Evolutionary conservation across 176 grass and related monocot species (phyloP), one percentile per base, ranked within the genome.

Genomic region (Aegilops tauschii): DNA sequence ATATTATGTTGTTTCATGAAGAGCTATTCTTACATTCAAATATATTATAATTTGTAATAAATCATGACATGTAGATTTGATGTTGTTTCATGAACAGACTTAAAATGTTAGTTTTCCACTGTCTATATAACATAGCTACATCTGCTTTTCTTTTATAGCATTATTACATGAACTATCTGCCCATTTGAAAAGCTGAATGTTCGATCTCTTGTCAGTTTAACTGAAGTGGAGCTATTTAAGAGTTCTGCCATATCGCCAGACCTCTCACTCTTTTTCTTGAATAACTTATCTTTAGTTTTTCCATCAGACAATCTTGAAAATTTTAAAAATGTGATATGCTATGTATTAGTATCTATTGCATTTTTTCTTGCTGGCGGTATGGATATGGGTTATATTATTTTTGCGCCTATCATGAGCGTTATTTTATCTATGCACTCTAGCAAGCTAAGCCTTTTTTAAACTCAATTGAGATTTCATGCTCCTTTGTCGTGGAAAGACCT

Each of bases 321-420:
- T 56, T 56, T 20, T 1, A 20, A 56, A 56, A 56, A 56, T 56
- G 35, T 34, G 39, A 61, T 61, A 56, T 61, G 35, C 0, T 39
- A 73, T 61, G 68, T 61, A 35, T 25, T 14, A 61, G 7, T 37
- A 32, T n/a, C 28, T 77, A 17, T 31, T 54, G 42, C 9, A 7
- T 32, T 77, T 61, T 75, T 76, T 23, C 49, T 84, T 42, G 20
- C 35, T 28, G 50, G 73, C 3, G 35, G 7, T 69, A 13, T 69
- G 8, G 44, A 20, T 27, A 29, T 78, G 73, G 8, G 7, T 31
- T 32, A 80, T 84, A 84, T 17, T 6, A 64, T 86, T 80, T 86
- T 28, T 30, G 28, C 49, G 49, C 37, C 54, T 5, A 5, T 27
- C 7, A 5, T 21, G 63, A 36, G 52, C 4, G 8, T 81, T 80